phyloP scores from a whole-genome alignment of 1,139 yeast species.

The Yamadazyma spencermartinsiae region DNA sequence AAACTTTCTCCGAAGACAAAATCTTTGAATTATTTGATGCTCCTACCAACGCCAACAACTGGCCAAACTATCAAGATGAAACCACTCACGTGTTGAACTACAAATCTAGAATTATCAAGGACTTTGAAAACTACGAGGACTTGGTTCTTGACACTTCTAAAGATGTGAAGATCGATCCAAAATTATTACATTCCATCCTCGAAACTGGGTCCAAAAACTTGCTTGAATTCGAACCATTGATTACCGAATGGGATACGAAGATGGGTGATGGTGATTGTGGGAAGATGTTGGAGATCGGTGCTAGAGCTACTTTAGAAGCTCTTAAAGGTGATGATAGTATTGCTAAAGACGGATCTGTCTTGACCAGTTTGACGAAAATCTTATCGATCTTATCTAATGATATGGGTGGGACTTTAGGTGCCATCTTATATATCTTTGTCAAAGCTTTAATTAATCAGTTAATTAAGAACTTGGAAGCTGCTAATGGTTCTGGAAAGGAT shows the following conservation, averaged over 20 bases:
- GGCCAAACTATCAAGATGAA: conserved; percentile 34
- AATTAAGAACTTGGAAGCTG: conserved; percentile 20
- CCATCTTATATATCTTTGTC: conserved; percentile 46
- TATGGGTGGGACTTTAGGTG: conserved; percentile 60
- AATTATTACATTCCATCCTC: conserved; percentile 27
- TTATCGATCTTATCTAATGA: conserved; percentile 42
- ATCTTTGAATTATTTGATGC: conserved; percentile 41
- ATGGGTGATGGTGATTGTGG: conserved; percentile 60
- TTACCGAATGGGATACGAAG: conserved; percentile 51
- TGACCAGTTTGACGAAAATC: conserved; percentile 35
- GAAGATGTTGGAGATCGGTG: conserved; percentile 45
- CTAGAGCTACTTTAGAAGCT: conserved; percentile 34
- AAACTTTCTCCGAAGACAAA: conserved; percentile 27
- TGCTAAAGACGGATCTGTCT: conserved; percentile 19
- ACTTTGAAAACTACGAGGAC: conserved; percentile 33
- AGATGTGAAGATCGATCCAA: conserved; percentile 34
- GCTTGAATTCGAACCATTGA: conserved; percentile 43
- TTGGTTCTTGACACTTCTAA: conserved; percentile 21
- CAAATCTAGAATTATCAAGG: conserved; percentile 33
- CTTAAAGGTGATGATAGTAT: conserved; percentile 26
- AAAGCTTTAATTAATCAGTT: conserved; percentile 40
- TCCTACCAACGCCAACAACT: conserved; percentile 38
- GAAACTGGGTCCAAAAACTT: conserved; percentile 37
- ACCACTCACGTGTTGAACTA: conserved; percentile 29
- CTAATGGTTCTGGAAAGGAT: conserved; percentile 1